Evolutionary conservation across 257 asterid genomes (phyloP).

Genomic region (Mitragyna speciosa): DNA sequence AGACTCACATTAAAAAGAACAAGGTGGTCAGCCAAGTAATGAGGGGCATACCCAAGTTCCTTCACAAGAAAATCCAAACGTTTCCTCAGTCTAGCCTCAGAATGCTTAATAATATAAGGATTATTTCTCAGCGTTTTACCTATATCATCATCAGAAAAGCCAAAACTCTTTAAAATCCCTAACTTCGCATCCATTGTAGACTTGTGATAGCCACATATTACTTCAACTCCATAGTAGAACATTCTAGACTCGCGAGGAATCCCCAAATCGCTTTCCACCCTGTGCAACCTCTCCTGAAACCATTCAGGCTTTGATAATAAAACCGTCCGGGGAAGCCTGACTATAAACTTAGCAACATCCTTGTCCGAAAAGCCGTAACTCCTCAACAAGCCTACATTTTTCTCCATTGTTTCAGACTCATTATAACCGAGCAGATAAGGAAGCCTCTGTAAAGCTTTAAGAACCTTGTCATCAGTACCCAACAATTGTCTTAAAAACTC

Average conservation of each 20-base stretch:
- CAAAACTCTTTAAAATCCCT: conserved; percentile 29
- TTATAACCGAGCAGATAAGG: background rate
- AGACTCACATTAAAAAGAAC: conserved; percentile 3
- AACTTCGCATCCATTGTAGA: conserved; percentile 19
- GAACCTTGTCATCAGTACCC: conserved; percentile 1
- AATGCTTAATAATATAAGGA: conserved; percentile 9
- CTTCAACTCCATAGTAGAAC: conserved; percentile 25
- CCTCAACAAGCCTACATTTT: background rate
- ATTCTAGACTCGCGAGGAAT: conserved; percentile 19
- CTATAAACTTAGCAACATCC: conserved; percentile 3
- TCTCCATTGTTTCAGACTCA: background rate
- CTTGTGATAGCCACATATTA: background rate
- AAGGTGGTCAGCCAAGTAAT: conserved; percentile 16
- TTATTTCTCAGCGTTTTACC: background rate
- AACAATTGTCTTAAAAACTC: background rate
- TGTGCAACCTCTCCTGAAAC: conserved; percentile 16
- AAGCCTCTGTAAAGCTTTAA: background rate
- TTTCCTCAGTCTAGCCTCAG: conserved; percentile 6
- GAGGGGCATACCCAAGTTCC: conserved; percentile 14
- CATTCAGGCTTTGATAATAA: conserved; percentile 1
- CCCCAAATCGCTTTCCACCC: conserved; percentile 28
- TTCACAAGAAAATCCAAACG: conserved; percentile 11
- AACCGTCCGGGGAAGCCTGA: conserved; percentile 3
- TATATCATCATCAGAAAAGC: conserved; percentile 24
- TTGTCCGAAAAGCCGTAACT: background rate